Evolutionary conservation across 2,329 filamentous ascomycete genomes (phyloP).

Genomic region (Hymenoscyphus fraxineus): DNA sequence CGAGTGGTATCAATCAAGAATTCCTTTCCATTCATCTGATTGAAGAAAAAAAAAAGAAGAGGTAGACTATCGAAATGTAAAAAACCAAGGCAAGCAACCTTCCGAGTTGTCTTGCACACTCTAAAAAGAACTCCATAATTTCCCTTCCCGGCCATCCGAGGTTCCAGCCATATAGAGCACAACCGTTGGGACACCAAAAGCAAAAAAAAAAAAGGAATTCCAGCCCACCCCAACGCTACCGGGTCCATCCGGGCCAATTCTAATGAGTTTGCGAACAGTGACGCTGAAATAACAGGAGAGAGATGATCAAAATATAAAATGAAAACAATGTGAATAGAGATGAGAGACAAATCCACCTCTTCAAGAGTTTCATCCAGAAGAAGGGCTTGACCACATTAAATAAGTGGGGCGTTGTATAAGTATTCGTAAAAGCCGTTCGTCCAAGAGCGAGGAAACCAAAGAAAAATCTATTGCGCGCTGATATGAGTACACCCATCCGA

Average conservation of each 20-base stretch:
- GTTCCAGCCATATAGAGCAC: not conserved
- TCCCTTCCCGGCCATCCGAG: conserved; percentile 14
- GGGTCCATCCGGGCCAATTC: conserved; percentile 3
- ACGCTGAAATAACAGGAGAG: conserved; percentile 7
- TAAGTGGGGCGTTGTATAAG: not conserved
- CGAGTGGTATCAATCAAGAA: not conserved
- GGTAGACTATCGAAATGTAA: not conserved
- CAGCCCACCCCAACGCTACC: conserved; percentile 4
- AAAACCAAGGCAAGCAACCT: not conserved
- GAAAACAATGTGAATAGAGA: not conserved
- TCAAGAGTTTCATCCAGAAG: not conserved
- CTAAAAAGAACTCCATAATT: conserved; percentile 10
- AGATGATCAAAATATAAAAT: not conserved
- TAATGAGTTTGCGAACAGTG: conserved; percentile 4
- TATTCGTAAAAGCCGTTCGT: conserved; percentile 1
- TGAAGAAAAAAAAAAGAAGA: not conserved
- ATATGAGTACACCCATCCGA: conserved; percentile 23
- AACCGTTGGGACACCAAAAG: not conserved
- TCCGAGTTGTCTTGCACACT: not conserved
- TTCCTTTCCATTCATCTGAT: not conserved
- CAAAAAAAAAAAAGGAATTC: not conserved
- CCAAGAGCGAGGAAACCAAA: conserved; percentile 4
- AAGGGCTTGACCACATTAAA: conserved; percentile 2
- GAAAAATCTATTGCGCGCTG: conserved; percentile 27
- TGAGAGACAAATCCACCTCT: conserved; percentile 4